Conservation (phyloP, 345 rosid genomes). For the Zanthoxylum bungeanum region DNA sequence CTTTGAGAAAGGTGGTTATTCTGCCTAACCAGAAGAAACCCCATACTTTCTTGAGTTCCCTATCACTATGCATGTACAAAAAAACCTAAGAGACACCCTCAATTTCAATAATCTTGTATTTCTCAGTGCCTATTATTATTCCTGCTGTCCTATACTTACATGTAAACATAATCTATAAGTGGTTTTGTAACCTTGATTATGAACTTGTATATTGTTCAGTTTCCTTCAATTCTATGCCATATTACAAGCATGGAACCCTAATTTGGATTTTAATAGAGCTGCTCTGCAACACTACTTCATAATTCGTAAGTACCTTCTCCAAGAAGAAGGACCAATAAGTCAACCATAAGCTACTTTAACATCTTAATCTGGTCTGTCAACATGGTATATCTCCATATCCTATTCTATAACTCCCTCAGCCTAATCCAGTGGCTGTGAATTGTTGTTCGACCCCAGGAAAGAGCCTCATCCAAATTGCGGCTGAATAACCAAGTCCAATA, state of each 20-base stretch:
- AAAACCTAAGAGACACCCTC: background rate
- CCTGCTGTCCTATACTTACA: background rate
- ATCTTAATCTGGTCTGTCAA: background rate
- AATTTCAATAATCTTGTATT: background rate
- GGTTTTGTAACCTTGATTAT: background rate
- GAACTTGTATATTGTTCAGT: slow-evolving; percentile 3
- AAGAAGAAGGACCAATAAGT: background rate
- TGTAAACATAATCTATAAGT: slow-evolving; percentile 6
- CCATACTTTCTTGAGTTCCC: slow-evolving; percentile 8
- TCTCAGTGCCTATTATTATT: slow-evolving; percentile 1
- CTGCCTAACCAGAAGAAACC: slow-evolving; percentile 24
- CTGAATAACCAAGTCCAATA: background rate
- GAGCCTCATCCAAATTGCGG: background rate
- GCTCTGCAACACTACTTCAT: background rate
- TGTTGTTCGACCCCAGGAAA: background rate
- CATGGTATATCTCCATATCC: background rate
- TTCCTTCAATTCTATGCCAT: too few species aligned
- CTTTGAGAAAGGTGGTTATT: too few species aligned
- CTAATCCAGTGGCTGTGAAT: background rate
- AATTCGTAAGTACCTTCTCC: background rate
- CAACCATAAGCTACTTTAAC: background rate
- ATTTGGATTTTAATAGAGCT: background rate
- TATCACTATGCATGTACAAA: background rate
- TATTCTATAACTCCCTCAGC: background rate
- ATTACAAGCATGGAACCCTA: too few species aligned